Percentiles rank a stretch among this genome's conserved stretches.
Conservation (phyloP, 306 rosid species). For the Albizia julibrissin region DNA sequence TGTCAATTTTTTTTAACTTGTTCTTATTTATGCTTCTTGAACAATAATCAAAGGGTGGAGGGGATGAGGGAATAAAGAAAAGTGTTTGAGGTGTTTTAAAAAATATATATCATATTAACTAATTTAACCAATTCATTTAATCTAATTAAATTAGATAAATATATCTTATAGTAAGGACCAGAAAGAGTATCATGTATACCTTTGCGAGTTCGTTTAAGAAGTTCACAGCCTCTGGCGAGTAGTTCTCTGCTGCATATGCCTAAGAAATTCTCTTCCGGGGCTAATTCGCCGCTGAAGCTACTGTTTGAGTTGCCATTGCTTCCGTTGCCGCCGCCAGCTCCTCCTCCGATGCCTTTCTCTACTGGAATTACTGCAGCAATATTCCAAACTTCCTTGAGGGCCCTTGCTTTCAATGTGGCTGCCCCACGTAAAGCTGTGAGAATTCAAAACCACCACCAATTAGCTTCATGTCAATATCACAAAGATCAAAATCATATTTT, state of each 20-base stretch:
- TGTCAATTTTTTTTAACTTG: too few relatives aligned
- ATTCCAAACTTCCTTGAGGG: slow-evolving; percentile 91
- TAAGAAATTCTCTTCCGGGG: slow-evolving; percentile 67
- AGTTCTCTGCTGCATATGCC: slow-evolving; percentile 71
- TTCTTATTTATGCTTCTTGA: too few relatives aligned
- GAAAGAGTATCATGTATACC: slow-evolving; percentile 38
- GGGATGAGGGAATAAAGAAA: too few relatives aligned
- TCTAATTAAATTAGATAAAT: too few relatives aligned
- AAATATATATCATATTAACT: too few relatives aligned
- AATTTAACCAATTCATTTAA: too few relatives aligned
- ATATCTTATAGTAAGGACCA: too few relatives aligned
- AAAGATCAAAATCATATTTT: neutral
- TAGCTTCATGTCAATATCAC: neutral
- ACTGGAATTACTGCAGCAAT: slow-evolving; percentile 83
- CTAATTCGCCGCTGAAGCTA: slow-evolving; percentile 73
- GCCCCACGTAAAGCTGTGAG: slow-evolving; percentile 88
- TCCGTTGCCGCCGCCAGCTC: slow-evolving; percentile 20
- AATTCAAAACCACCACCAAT: slow-evolving; percentile 22
- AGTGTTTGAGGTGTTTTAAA: too few relatives aligned
- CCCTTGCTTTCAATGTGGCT: slow-evolving; percentile 94
- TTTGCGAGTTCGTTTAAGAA: slow-evolving; percentile 89
- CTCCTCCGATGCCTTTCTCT: slow-evolving; percentile 59
- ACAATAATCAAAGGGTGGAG: too few relatives aligned
- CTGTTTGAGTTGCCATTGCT: slow-evolving; percentile 55
- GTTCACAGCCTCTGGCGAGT: slow-evolving; percentile 78